Evolutionary conservation across 2,329 filamentous ascomycete species (phyloP), one percentile per base, ranked within the genome.

Genomic region (Pestalotiopsis sp.): DNA sequence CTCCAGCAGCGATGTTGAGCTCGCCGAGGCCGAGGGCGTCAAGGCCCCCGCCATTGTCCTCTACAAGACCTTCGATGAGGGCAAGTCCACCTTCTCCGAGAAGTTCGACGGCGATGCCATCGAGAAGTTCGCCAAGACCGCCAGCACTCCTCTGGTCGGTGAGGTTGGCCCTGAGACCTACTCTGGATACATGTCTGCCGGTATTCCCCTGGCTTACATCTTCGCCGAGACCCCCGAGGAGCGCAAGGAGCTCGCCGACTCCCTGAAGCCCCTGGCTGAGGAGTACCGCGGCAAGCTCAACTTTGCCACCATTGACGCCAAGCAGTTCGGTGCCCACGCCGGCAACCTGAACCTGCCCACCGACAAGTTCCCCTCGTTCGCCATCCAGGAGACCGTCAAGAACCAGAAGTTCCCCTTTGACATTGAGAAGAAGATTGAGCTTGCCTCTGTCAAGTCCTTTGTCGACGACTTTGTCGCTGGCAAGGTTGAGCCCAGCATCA

Each of bases 131-230:
- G 90, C 93, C 81, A 95, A 94, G 87, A 91, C 90, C 63, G 86
- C 94, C 70, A 91, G 95, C 75, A 97, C 93, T 70, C 96, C 96
- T 72, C 87, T 99, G 77, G 91, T 99, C 74, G 96, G 96, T 72
- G 96, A 98, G 86, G 92, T 99, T 76, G 95, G 95, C 76, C 96
- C 96, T 71, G 96, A 98, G 83, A 99, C 96, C 73, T 99, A 99
- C 86, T 88, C 93, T 71, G 90, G 88, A 78, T 99, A 99, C 89
- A 99, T 98, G 92, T 90, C 91, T 67, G 89, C 95, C 75, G 94
- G 94, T 74, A 88, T 98, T 75, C 96, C 96, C 71, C 91, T 99
- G 72, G 96, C 94, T 73, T 99, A 98, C 86, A 97, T 99, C 84
- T 98, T 99, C 84, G 91, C 95, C 73, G 95, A 98, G 86, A 95